Evolutionary conservation across 2,329 filamentous ascomycete genomes (phyloP).

Genomic region (Fusarium haematococcum): DNA sequence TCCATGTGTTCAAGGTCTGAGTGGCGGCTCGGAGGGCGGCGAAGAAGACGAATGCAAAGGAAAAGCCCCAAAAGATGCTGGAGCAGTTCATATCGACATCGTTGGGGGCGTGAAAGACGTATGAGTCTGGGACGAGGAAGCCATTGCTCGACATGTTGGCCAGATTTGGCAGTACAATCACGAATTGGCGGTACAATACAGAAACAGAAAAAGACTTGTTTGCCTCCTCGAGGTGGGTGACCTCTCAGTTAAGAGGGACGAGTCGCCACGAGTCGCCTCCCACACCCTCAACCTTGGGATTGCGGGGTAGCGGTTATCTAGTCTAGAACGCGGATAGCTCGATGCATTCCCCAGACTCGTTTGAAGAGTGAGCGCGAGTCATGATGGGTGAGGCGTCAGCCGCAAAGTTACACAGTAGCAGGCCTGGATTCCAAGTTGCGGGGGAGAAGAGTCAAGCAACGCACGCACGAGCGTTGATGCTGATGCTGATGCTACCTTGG

Average conservation of each 20-base stretch:
- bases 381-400: not conserved
- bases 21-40: not conserved
- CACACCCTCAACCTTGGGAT: not conserved
- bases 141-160: not conserved
- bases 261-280: slow-evolving; percentile 1
- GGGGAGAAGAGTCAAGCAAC: not conserved
- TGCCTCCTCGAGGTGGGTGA: not conserved
- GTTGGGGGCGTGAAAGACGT: not conserved
- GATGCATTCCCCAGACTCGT: not conserved
- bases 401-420: not conserved
- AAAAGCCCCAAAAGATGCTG: not conserved
- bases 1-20: not conserved
- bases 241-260: slow-evolving; percentile 1
- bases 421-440: not conserved
- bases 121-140: not conserved
- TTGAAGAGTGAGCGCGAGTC: not conserved
- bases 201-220: not conserved
- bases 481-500: not conserved
- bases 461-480: not conserved
- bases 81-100: not conserved
- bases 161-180: not conserved
- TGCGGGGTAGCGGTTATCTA: not conserved
- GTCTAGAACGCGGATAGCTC: not conserved
- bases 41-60: not conserved
- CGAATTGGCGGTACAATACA: not conserved